Evolutionary conservation across 2,329 filamentous ascomycete species (phyloP).

Genomic region (Coniochaeta prunicola): DNA sequence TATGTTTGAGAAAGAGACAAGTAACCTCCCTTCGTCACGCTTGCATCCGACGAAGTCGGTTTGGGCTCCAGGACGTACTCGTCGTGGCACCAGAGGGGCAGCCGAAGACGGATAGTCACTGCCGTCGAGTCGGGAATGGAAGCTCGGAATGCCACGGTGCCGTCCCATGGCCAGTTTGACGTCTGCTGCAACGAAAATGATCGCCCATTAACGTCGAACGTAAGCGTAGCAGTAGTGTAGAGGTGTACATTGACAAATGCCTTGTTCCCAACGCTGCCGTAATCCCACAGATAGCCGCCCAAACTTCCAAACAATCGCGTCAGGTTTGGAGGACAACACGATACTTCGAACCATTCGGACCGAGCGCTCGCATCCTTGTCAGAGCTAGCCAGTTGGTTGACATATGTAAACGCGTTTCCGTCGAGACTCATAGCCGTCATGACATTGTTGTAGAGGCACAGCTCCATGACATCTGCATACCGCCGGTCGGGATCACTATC

Average conservation of each 20-base stretch:
- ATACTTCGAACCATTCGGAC: conserved; percentile 50
- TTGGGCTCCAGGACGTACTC: conserved; percentile 26
- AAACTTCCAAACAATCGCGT: conserved; percentile 47
- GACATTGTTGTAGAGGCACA: conserved; percentile 53
- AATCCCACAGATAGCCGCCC: conserved; percentile 49
- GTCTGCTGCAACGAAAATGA: conserved; percentile 36
- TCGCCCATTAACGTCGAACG: conserved; percentile 25
- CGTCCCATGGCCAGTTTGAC: conserved; percentile 52
- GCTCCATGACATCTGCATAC: conserved; percentile 53
- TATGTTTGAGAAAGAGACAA: conserved; percentile 22
- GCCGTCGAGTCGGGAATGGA: conserved; percentile 18
- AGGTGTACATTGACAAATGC: conserved; percentile 45
- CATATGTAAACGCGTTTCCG: conserved; percentile 53
- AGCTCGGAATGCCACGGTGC: conserved; percentile 39
- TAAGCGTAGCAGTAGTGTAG: conserved; percentile 41
- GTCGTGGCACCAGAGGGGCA: conserved; percentile 43
- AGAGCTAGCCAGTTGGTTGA: conserved; percentile 52
- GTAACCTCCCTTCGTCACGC: conserved; percentile 36
- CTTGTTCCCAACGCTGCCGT: conserved; percentile 17
- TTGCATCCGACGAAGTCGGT: conserved; percentile 18
- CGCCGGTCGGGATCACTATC: conserved; percentile 37
- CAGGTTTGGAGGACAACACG: conserved; percentile 56
- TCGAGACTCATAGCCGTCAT: conserved; percentile 49
- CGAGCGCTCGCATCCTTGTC: conserved; percentile 39
- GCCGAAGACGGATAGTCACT: conserved; percentile 39